phyloP scores from a whole-genome alignment of 1,139 yeast genomes.

The Debaryomyces singareniensis region DNA sequence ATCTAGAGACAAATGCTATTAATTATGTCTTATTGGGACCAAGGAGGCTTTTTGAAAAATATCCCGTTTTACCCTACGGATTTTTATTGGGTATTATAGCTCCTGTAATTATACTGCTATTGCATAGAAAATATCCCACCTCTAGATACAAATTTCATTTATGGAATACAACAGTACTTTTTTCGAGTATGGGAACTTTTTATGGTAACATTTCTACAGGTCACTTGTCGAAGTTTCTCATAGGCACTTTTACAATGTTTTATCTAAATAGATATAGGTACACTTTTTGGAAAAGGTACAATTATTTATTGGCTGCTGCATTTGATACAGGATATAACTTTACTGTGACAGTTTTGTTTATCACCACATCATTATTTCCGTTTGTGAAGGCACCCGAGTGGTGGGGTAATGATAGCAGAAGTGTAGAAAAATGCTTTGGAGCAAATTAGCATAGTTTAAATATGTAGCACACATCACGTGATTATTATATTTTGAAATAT shows the following conservation, averaged over 20 bases:
- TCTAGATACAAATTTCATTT: constrained; percentile 19
- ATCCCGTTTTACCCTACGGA: constrained; percentile 39
- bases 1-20: constrained; percentile 41
- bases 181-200: constrained; percentile 41
- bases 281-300: constrained; percentile 34
- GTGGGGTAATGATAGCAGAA: constrained; percentile 42
- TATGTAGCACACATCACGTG: constrained; percentile 3
- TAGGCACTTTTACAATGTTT: constrained; percentile 42
- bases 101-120: constrained; percentile 26
- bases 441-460: constrained; percentile 1
- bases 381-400: constrained; percentile 32
- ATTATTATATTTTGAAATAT: not conserved
- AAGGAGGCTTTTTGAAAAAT: constrained; percentile 29
- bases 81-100: constrained; percentile 33
- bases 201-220: constrained; percentile 50
- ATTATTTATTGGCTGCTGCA: constrained; percentile 44
- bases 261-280: constrained; percentile 33
- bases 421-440: constrained; percentile 33
- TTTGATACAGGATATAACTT: constrained; percentile 45
- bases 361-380: constrained; percentile 26
- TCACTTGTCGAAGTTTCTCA: constrained; percentile 37
- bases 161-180: constrained; percentile 46
- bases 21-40: constrained; percentile 49
- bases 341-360: constrained; percentile 30
- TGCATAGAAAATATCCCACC: constrained; percentile 18